These are phyloP conservation scores for Herpetospermum pedunculosum DNA, from an alignment of 306 rosid genomes.

Conservation along the genomic window DNA sequence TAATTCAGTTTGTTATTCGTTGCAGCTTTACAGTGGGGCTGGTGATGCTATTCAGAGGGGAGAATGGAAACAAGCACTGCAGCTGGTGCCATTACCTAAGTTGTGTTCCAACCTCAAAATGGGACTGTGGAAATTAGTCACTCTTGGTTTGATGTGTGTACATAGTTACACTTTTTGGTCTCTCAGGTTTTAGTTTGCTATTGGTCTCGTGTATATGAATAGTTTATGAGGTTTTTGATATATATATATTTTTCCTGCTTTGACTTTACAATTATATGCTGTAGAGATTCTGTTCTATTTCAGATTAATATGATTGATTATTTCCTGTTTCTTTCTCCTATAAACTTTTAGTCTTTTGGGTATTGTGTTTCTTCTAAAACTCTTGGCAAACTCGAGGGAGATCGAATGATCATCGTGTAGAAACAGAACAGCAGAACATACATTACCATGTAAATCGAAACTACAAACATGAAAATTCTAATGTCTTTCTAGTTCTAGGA, in stretches of 20 bases:
- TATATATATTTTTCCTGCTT: not conserved
- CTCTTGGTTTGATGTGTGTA: not conserved
- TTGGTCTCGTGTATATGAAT: not conserved
- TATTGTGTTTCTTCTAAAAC: not conserved
- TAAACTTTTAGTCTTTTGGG: not conserved
- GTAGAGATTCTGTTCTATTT: not conserved
- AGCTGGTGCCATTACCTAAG: constrained; percentile 18
- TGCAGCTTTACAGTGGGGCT: constrained; percentile 13
- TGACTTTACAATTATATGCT: not conserved
- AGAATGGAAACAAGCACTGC: constrained; percentile 15
- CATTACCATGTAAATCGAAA: not conserved
- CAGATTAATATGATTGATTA: not conserved
- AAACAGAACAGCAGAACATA: not conserved
- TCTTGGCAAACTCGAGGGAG: not conserved
- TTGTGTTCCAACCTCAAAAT: constrained; percentile 18
- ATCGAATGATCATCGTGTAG: not conserved
- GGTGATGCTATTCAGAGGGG: constrained; percentile 21
- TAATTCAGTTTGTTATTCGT: not conserved
- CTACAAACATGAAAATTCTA: not conserved
- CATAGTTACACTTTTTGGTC: not conserved
- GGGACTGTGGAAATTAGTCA: constrained; percentile 10
- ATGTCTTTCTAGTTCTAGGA: not conserved
- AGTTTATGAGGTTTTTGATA: not conserved
- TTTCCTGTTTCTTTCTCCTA: not conserved
- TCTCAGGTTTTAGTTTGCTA: not conserved